Base-by-base conservation (phyloP, 805 yeast species). In the Kodamaea lidongshanica region DNA sequence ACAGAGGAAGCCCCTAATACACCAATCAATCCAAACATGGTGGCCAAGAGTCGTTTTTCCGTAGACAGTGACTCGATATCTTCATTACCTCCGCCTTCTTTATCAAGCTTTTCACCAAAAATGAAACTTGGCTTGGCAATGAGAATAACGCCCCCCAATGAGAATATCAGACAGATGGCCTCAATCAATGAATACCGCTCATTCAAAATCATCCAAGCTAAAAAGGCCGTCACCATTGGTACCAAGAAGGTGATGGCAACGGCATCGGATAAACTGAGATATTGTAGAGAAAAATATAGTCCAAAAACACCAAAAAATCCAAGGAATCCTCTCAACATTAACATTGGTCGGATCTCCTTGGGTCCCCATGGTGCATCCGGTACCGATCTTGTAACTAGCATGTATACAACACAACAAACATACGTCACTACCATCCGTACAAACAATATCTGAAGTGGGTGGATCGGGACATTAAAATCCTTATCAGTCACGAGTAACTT, bases 221-320 rank as follows among this genome's bases (percentile, higher is more conserved):
- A 54, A 13, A 85, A 54, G 0, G 86, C 82, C 0, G 95, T 81
- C 11, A 81, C 70, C 32, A 82, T 67, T 0, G 96, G 96, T 0
- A 77, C 65, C 45, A 87, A 54, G 42, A 87, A 87, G 2, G 89
- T 75, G 29, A 87, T 78, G 10, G 82, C 79, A 1, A 84, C 78
- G 1, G 94, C 83, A 47, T 87, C 96, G 7, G 88, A 77, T 5
- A 87, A 68, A 29, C 84, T 72, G 26, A 87, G 62, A 45, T 80
- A 83, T 57, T 74, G 67, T 40, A 87, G 58, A 1, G 94, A 74
- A 49, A 66, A 83, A 52, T 84, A 87, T 48, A 82, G 62, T 4
- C 89, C 79, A 46, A 79, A 79, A 5, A 86, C 94, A 3, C 95
- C 94, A 34, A 80, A 51, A 43, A 61, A 52, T 5, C 96, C 96